A percentile compares a stretch with the other conserved stretches of the same genome.
phyloP scores from a whole-genome alignment of 2,329 filamentous ascomycete genomes.

The Pseudocercospora crystallina region DNA sequence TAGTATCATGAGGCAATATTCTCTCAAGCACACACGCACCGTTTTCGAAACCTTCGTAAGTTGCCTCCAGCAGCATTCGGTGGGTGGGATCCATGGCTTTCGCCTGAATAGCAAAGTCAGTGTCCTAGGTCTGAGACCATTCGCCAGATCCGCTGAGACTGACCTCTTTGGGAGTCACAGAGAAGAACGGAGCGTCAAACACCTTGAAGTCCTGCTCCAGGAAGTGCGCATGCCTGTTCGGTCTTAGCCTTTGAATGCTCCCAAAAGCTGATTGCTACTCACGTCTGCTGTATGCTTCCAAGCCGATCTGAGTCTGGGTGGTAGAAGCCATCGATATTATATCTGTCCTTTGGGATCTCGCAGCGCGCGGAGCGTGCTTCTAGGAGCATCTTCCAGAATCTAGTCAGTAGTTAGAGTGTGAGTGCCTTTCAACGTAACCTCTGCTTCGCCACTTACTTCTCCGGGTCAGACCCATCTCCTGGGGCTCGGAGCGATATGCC shows the following conservation, averaged over 20 bases:
- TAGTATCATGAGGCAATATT: neutral
- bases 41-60: conserved; percentile 16
- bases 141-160: too few species aligned
- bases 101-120: neutral
- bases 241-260: neutral
- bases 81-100: conserved; percentile 10
- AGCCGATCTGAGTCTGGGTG: conserved; percentile 10
- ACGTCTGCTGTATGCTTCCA: conserved; percentile 9
- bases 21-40: neutral
- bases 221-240: conserved; percentile 12
- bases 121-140: too few species aligned
- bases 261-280: neutral
- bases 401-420: too few species aligned
- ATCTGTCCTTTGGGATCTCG: conserved; percentile 7
- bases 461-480: conserved; percentile 9
- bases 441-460: too few species aligned
- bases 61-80: conserved; percentile 9
- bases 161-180: conserved; percentile 15
- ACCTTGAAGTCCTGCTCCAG: conserved; percentile 18
- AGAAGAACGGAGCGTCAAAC: conserved; percentile 26
- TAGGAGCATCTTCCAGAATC: conserved; percentile 11
- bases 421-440: too few species aligned
- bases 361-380: conserved; percentile 6
- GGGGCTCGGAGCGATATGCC: conserved; percentile 5
- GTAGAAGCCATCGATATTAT: conserved; percentile 15